Evolutionary conservation across 257 asterid genomes (phyloP).

Genomic region (Primulina tabacum): DNA sequence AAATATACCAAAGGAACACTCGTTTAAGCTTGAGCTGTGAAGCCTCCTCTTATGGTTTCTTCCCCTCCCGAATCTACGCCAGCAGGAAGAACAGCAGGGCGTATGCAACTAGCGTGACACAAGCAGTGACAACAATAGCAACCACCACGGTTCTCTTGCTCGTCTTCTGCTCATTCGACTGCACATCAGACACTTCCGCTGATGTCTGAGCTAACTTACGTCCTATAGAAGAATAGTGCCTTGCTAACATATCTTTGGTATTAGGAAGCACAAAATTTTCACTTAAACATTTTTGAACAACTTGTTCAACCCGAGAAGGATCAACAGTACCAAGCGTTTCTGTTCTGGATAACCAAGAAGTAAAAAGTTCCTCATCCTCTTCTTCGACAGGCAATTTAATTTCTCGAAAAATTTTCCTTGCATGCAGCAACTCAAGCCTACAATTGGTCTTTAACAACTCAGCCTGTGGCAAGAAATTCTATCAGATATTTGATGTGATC

Average conservation of each 20-base stretch:
- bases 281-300: constrained; percentile 49
- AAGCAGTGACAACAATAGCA: constrained; percentile 68
- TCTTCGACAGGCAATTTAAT: constrained; percentile 30
- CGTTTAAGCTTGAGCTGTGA: constrained; percentile 80
- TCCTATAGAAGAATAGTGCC: constrained; percentile 37
- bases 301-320: constrained; percentile 48
- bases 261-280: constrained; percentile 34
- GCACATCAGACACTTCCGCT: constrained; percentile 41
- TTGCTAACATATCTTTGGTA: constrained; percentile 40
- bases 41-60: constrained; percentile 83
- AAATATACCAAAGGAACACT: constrained; percentile 60
- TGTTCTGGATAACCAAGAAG: constrained; percentile 30
- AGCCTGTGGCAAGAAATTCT: constrained; percentile 54
- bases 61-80: constrained; percentile 47
- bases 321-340: constrained; percentile 16
- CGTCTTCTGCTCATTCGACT: constrained; percentile 31
- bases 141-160: constrained; percentile 43
- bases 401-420: constrained; percentile 43
- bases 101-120: constrained; percentile 45
- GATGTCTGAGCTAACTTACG: constrained; percentile 47
- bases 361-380: constrained; percentile 24
- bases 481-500: constrained; percentile 27
- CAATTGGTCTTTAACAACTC: constrained; percentile 54
- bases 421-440: constrained; percentile 46
- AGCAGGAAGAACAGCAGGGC: constrained; percentile 56